Evolutionary conservation across 192 early-diverging fungal genomes (phyloP).

Genomic region (Linnemannia schmuckeri): DNA sequence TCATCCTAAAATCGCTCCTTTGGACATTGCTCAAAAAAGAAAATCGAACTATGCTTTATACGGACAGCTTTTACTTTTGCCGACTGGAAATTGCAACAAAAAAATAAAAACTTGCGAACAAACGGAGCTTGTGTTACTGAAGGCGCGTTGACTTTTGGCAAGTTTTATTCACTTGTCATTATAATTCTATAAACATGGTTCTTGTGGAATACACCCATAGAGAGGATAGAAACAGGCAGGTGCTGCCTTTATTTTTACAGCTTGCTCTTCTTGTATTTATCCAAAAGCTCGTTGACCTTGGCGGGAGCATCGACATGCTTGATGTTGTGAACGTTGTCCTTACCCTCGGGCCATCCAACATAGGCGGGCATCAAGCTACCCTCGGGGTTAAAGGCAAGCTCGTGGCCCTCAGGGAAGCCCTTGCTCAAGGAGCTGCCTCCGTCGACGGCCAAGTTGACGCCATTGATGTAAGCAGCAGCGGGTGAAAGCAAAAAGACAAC

Average conservation of each 20-base stretch:
- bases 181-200: background rate
- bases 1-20: constrained; percentile 3
- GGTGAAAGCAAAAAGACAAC: constrained; percentile 65
- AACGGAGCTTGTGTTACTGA: background rate
- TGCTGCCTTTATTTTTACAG: constrained; percentile 21
- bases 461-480: constrained; percentile 62
- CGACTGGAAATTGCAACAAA: background rate
- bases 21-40: background rate
- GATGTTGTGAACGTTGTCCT: constrained; percentile 50
- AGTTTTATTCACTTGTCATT: background rate
- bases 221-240: background rate
- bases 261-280: constrained; percentile 56
- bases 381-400: constrained; percentile 48
- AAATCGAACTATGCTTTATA: background rate
- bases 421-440: constrained; percentile 56
- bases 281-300: constrained; percentile 46
- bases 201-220: background rate
- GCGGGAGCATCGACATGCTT: constrained; percentile 51
- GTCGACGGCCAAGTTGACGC: constrained; percentile 54
- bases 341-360: constrained; percentile 54
- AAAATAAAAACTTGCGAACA: background rate
- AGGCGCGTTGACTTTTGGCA: background rate
- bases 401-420: constrained; percentile 52
- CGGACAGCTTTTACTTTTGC: background rate
- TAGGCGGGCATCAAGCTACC: constrained; percentile 54